phyloP scores from a whole-genome alignment of 768 basidiomycete genomes.

The Tricholoma furcatifolium region DNA sequence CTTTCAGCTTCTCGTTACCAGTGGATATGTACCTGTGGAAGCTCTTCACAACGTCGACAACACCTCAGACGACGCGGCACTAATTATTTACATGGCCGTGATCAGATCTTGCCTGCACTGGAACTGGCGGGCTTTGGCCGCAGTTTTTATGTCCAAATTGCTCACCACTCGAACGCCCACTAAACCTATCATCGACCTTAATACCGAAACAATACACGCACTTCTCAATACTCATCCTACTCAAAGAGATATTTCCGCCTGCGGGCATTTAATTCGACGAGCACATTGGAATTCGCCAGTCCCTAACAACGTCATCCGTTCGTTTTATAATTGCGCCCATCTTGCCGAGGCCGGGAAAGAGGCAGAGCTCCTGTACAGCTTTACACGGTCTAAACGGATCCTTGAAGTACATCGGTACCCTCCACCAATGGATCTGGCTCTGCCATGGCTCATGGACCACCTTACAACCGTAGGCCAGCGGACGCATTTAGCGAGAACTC shows the following conservation, averaged over 20 bases:
- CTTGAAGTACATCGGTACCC: slow-evolving; percentile 40
- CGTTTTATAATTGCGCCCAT: slow-evolving; percentile 44
- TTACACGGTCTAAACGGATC: slow-evolving; percentile 35
- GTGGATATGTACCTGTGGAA: slow-evolving; percentile 43
- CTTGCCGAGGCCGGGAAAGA: slow-evolving; percentile 25
- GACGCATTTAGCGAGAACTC: slow-evolving; percentile 43
- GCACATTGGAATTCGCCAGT: slow-evolving; percentile 36
- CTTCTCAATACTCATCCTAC: slow-evolving; percentile 35
- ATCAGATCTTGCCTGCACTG: slow-evolving; percentile 53
- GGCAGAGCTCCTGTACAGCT: slow-evolving; percentile 46
- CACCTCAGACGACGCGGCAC: slow-evolving; percentile 37
- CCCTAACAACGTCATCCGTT: slow-evolving; percentile 41
- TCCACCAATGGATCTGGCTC: slow-evolving; percentile 41
- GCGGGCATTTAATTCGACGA: slow-evolving; percentile 39
- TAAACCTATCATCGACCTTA: slow-evolving; percentile 30
- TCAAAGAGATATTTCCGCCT: slow-evolving; percentile 34
- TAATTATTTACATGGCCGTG: slow-evolving; percentile 49
- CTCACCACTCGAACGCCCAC: slow-evolving; percentile 20
- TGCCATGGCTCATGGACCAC: slow-evolving; percentile 55
- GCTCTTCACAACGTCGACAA: slow-evolving; percentile 39
- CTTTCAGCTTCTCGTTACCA: slow-evolving; percentile 47
- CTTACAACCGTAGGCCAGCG: slow-evolving; percentile 36
- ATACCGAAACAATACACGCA: slow-evolving; percentile 42
- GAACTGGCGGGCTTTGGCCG: slow-evolving; percentile 48
- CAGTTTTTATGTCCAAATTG: slow-evolving; percentile 33